phyloP scores from a whole-genome alignment of 2,329 filamentous ascomycete species.

The Tolypocladium endophyticum region DNA sequence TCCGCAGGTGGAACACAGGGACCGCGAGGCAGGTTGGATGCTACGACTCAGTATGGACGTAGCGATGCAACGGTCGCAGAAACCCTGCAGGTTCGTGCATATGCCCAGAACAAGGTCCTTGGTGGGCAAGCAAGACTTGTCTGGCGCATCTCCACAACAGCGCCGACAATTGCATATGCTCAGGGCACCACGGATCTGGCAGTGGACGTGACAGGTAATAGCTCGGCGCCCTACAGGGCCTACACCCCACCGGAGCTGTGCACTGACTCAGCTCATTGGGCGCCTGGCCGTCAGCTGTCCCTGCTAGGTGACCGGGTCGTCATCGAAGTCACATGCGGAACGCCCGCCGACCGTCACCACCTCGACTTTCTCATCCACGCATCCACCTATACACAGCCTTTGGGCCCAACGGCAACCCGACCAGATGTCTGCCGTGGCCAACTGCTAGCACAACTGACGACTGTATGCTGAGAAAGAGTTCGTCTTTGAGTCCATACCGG shows the following conservation, averaged over 20 bases:
- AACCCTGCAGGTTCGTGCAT: neutral
- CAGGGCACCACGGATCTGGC: neutral
- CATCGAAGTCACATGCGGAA: neutral
- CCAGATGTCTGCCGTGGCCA: neutral
- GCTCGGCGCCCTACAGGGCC: neutral
- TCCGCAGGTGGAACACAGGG: neutral
- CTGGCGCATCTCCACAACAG: neutral
- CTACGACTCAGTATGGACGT: neutral
- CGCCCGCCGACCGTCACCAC: neutral
- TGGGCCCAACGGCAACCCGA: neutral
- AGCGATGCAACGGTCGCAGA: neutral
- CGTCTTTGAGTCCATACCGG: neutral
- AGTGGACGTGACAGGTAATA: neutral
- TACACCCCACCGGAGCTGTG: neutral
- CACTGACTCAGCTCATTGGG: neutral
- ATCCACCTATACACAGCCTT: neutral
- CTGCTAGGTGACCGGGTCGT: neutral
- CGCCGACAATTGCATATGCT: neutral
- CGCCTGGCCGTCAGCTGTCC: neutral
- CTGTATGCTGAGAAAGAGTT: neutral
- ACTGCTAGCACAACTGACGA: neutral
- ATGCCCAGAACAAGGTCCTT: neutral
- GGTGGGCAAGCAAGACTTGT: neutral
- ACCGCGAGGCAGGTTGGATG: neutral
- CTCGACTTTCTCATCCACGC: neutral